These are phyloP conservation scores for Echinochloa phyllopogon DNA, from an alignment of 176 grass and related monocot species.

Conservation along the genomic window DNA sequence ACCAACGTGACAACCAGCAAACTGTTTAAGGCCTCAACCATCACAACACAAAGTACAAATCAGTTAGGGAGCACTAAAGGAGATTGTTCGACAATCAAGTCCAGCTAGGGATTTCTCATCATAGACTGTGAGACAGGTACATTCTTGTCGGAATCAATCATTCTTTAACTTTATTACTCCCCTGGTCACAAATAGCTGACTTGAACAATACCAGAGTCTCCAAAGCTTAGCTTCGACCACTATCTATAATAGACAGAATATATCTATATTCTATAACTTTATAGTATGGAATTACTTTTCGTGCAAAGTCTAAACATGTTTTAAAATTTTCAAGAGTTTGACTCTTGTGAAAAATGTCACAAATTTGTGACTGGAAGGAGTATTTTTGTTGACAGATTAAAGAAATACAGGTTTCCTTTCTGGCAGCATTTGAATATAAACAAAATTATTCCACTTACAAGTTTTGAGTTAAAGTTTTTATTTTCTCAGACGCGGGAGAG, in stretches of 20 bases:
- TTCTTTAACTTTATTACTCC: neutral
- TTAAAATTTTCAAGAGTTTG: neutral
- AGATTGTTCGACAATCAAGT: neutral
- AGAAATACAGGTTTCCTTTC: neutral
- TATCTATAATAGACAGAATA: neutral
- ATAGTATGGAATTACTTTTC: neutral
- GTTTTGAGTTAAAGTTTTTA: neutral
- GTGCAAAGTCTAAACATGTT: neutral
- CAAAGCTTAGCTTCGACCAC: too few species aligned
- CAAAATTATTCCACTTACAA: neutral
- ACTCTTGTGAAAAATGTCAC: neutral
- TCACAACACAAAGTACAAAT: neutral
- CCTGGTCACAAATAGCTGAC: neutral
- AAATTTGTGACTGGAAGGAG: neutral
- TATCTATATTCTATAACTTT: neutral
- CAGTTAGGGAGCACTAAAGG: neutral
- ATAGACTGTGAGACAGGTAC: neutral
- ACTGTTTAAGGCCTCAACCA: neutral
- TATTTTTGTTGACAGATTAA: neutral
- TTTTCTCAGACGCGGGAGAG: too few species aligned
- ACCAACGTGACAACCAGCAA: conserved; percentile 6
- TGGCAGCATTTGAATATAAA: neutral
- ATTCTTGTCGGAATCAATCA: neutral
- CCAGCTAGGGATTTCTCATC: neutral
- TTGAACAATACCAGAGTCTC: neutral